Base-by-base conservation (phyloP, 495 filamentous ascomycete genomes). In the Parachaetomium inaequale region DNA sequence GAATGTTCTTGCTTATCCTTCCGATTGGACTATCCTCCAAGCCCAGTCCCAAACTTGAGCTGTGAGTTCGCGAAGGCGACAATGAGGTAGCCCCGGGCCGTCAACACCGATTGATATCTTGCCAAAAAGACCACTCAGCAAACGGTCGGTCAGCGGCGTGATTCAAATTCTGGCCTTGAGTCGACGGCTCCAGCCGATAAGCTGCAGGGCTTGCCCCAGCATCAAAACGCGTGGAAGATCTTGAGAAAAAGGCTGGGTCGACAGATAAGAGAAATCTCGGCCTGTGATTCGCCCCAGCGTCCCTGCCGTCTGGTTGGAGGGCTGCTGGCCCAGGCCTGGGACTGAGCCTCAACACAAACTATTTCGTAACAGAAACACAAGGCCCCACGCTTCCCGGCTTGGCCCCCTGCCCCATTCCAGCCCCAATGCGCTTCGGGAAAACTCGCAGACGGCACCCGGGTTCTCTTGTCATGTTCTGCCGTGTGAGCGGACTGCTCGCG, bases 321-420 rank as follows among this genome's bases (percentile, higher is more conserved):
- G n/a, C 31, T 15, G 21, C 19, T 10, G 8, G 47, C 31, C 43
- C 29, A 40, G 25, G 7, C 36, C 25, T 19, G 2, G 12, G 53
- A 21, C 32, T 50, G 60, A 55, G 43, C 52, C 58, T 65, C 57
- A 62, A 15, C 40, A 59, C 23, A 66, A 66, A 56, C 55, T 15
- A 66, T 66, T 51, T 62, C n/a, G 64, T 66, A 66, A 66, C 32
- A 52, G 23, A 60, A 62, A 62, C 55, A 4, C 2, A 14, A 1
- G 21, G 54, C 25, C 59, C 59, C 64, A 62, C 59, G 40, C 50
- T 60, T 64, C 60, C 60, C 55, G 57, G 15, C 55, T 64, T 21
- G 59, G 50, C 51, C 23, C 12, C 21, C 55, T 36, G 29, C 21
- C 36, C 47, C 29, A 29, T 55, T 45, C 38, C 54, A 62, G 54